Conservation (phyloP, 1,139 yeast genomes). For the Diutina mesorugosa region DNA sequence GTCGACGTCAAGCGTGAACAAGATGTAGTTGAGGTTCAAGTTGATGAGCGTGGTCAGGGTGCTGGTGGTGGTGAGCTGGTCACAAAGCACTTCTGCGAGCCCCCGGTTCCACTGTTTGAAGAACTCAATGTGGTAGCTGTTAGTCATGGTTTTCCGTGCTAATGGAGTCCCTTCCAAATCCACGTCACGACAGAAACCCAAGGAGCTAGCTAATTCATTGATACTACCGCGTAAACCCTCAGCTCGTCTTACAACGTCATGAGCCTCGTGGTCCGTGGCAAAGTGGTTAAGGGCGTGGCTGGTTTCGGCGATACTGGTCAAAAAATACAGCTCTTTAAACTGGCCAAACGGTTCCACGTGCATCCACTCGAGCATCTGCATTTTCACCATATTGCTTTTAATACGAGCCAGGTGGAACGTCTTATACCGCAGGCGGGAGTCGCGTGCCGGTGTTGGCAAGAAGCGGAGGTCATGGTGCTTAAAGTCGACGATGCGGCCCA, state of each 20-base stretch:
- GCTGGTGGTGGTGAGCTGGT: not conserved
- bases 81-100: not conserved
- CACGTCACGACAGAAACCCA: not conserved
- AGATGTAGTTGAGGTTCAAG: not conserved
- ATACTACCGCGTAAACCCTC: not conserved
- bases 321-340: not conserved
- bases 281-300: not conserved
- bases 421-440: not conserved
- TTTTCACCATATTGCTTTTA: not conserved
- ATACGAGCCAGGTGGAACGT: not conserved
- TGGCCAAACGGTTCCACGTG: not conserved
- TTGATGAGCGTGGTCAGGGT: not conserved
- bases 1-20: not conserved
- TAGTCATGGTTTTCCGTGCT: not conserved
- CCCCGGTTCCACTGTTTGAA: not conserved
- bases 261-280: not conserved
- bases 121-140: not conserved
- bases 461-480: not conserved
- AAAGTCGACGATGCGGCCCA: not conserved
- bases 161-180: not conserved
- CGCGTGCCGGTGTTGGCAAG: not conserved
- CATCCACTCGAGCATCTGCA: conserved; percentile 1
- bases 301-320: not conserved
- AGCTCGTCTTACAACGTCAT: not conserved
- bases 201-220: not conserved